These are phyloP conservation scores for Globisporangium heterothallicum DNA, from an alignment of 352 stramenopile species.

Conservation along the genomic window DNA sequence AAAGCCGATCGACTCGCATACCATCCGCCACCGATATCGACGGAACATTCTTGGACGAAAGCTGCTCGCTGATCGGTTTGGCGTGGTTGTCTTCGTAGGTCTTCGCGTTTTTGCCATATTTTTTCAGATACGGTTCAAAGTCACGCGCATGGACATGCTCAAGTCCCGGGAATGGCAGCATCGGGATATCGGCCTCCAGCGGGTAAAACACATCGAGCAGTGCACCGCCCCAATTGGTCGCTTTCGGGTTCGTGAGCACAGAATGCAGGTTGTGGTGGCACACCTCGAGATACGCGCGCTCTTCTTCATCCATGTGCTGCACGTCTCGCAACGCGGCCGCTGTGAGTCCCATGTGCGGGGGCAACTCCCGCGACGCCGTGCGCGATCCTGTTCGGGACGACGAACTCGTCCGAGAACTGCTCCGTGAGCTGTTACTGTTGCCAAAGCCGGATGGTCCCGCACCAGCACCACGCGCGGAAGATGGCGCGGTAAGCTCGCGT, in stretches of 20 bases:
- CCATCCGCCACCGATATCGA: slow-evolving; percentile 73
- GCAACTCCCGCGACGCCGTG: background rate
- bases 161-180: slow-evolving; percentile 64
- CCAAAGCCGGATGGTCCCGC: slow-evolving; percentile 5
- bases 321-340: slow-evolving; percentile 5
- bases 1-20: no score
- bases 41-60: slow-evolving; percentile 78
- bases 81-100: slow-evolving; percentile 75
- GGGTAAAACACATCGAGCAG: slow-evolving; percentile 74
- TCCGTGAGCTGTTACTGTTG: slow-evolving; percentile 18
- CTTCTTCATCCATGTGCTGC: slow-evolving; percentile 46
- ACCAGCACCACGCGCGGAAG: slow-evolving; percentile 27
- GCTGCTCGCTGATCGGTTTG: slow-evolving; percentile 73
- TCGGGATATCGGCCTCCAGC: slow-evolving; percentile 57
- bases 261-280: slow-evolving; percentile 84
- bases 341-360: background rate
- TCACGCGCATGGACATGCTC: slow-evolving; percentile 53
- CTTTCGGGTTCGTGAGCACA: slow-evolving; percentile 77
- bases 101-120: slow-evolving; percentile 55
- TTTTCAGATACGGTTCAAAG: slow-evolving; percentile 75
- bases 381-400: slow-evolving; percentile 24
- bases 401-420: slow-evolving; percentile 25
- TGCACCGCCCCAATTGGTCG: slow-evolving; percentile 58
- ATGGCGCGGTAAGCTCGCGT: slow-evolving; percentile 15
- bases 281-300: slow-evolving; percentile 57